These are phyloP conservation scores for Lichtheimia ramosa DNA, from an alignment of 371 early-diverging fungal genomes.

Conservation along the genomic window DNA sequence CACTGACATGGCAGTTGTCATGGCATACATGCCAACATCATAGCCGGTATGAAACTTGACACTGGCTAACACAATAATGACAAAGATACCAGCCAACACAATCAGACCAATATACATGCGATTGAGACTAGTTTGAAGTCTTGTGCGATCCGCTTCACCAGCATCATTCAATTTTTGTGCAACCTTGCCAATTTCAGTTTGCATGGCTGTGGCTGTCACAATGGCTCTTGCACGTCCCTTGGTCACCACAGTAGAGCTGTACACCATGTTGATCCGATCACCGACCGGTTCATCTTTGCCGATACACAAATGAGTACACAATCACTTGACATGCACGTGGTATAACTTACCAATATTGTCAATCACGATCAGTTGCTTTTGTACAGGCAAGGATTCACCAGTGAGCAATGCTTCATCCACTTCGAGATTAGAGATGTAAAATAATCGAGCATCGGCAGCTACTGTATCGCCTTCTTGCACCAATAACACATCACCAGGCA, in stretches of 20 bases:
- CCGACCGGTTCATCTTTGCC: conserved; percentile 32
- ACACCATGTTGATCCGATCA: conserved; percentile 66
- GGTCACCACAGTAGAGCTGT: conserved; percentile 52
- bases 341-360: conserved; percentile 19
- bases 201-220: conserved; percentile 77
- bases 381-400: conserved; percentile 75
- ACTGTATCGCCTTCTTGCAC: conserved; percentile 88
- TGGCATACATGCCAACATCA: conserved; percentile 26
- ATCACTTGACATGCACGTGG: not conserved
- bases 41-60: conserved; percentile 24
- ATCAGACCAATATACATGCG: conserved; percentile 67
- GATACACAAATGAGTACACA: no score
- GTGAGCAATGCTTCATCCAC: conserved; percentile 82
- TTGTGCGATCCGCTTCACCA: conserved; percentile 61
- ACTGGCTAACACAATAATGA: conserved; percentile 42
- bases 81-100: conserved; percentile 34
- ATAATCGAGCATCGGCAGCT: conserved; percentile 83
- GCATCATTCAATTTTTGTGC: conserved; percentile 72
- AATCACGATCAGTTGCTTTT: conserved; percentile 45
- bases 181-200: conserved; percentile 88
- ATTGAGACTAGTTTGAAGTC: conserved; percentile 73
- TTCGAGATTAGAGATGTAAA: conserved; percentile 77
- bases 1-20: conserved; percentile 81
- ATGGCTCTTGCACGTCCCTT: conserved; percentile 54
- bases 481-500: conserved; percentile 88